Base-by-base conservation (phyloP, 2,329 filamentous ascomycete genomes). In the Ophiocordyceps robertsii region DNA sequence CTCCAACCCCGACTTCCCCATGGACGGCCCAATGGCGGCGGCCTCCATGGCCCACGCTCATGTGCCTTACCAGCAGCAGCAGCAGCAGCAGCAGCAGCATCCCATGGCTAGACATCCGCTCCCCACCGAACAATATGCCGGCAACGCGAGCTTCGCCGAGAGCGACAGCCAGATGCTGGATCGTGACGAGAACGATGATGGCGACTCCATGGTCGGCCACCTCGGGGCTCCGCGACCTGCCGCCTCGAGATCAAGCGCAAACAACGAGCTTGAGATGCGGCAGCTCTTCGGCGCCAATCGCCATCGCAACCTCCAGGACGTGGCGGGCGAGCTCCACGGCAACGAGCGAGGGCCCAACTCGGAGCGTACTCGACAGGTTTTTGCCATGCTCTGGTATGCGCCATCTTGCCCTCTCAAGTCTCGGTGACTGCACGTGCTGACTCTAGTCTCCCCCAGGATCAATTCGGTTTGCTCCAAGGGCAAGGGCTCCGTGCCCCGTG, bases 401-500 rank as follows among this genome's bases (percentile, higher is more conserved):
- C 10, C n/a, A 37, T 44, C 6, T 12, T 29, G 35, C 35, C 17
- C 16, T 19, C 24, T 9, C 19, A 21, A 19, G 11, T 19, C 21
- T 21, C 32, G 4, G 10, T 14, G 21, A n/a, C 27, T 17, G 29
- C 10, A 16, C 36, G 36, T 37, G 19, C 40, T 33, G 16, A 38
- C 44, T 38, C 38, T 32, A n/a, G 29, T n/a, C 17, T 35, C 14
- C 13, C 14, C 6, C 51, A 88, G 83, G 83, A 77, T 90, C 51
- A 80, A 80, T 53, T 71, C 74, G 41, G 79, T 82, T 1, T 90
- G 84, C 61, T 70, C 75, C 38, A 77, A 77, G 47, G 83, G 83
- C 37, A 86, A 85, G 58, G 82, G 82, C 1, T 95, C 92, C 6
- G 90, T 96, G 1, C 88, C 92, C 7, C 75, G 92, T 53, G 92